Percentiles rank a stretch among this genome's conserved stretches.
phyloP scores from a whole-genome alignment of 1,139 yeast species.

The Kluyveromyces marxianus region DNA sequence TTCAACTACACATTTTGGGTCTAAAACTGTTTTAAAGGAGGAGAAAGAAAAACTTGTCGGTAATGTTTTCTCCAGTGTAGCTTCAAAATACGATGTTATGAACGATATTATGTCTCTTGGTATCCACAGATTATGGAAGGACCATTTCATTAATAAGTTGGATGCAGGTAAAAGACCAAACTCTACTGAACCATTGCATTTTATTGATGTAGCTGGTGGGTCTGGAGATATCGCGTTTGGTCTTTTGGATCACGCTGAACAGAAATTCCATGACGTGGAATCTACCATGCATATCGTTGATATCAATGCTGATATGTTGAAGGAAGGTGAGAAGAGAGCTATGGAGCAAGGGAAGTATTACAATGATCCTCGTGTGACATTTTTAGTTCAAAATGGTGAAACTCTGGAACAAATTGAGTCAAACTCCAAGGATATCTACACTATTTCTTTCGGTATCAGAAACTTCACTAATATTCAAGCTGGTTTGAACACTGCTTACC shows the following conservation, averaged over 20 bases:
- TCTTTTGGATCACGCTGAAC: slow-evolving; percentile 80
- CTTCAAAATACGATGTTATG: slow-evolving; percentile 91
- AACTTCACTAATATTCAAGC: slow-evolving; percentile 92
- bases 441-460: slow-evolving; percentile 95
- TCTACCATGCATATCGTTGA: slow-evolving; percentile 89
- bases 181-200: slow-evolving; percentile 65
- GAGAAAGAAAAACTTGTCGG: slow-evolving; percentile 85
- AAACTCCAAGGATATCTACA: slow-evolving; percentile 87
- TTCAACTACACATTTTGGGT: slow-evolving; percentile 85
- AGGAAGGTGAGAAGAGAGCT: slow-evolving; percentile 79
- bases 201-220: slow-evolving; percentile 97
- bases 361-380: slow-evolving; percentile 59
- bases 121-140: slow-evolving; percentile 90
- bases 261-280: slow-evolving; percentile 63
- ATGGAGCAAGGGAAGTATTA: slow-evolving; percentile 41
- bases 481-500: slow-evolving; percentile 86
- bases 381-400: slow-evolving; percentile 91
- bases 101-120: slow-evolving; percentile 98
- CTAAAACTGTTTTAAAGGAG: slow-evolving; percentile 67
- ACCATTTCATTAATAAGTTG: slow-evolving; percentile 74
- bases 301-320: slow-evolving; percentile 91
- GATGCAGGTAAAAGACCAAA: slow-evolving; percentile 96
- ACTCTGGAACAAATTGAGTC: slow-evolving; percentile 74
- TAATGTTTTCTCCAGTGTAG: slow-evolving; percentile 89
- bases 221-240: slow-evolving; percentile 98